phyloP scores from a whole-genome alignment of 352 stramenopile species.

The Phytophthora nicotianae region DNA sequence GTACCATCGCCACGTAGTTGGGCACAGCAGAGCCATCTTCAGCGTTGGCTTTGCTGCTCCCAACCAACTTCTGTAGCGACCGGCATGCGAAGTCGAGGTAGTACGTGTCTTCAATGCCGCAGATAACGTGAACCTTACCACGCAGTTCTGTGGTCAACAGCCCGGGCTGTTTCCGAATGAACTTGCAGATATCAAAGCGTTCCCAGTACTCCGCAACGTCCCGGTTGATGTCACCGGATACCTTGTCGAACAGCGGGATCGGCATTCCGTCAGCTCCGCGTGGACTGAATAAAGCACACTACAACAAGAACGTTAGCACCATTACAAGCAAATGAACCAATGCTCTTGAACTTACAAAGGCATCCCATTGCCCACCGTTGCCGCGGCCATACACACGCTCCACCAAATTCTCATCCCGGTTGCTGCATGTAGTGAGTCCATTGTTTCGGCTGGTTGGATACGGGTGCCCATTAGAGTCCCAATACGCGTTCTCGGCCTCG shows the following conservation, averaged over 20 bases:
- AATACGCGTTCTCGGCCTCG: slow-evolving; percentile 72
- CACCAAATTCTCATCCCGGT: slow-evolving; percentile 76
- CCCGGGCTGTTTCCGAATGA: slow-evolving; percentile 39
- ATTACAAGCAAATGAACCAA: not conserved
- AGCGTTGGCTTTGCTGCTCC: slow-evolving; percentile 23
- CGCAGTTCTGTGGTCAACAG: slow-evolving; percentile 49
- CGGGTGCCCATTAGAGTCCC: slow-evolving; percentile 58
- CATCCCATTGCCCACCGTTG: slow-evolving; percentile 82
- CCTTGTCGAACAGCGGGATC: slow-evolving; percentile 73
- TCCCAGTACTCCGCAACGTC: slow-evolving; percentile 63
- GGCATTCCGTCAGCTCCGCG: slow-evolving; percentile 57
- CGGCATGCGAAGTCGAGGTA: slow-evolving; percentile 75
- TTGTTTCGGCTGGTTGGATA: slow-evolving; percentile 67
- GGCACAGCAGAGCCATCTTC: slow-evolving; percentile 34
- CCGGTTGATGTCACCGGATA: slow-evolving; percentile 70
- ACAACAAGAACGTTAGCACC: slow-evolving; percentile 16
- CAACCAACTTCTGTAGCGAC: slow-evolving; percentile 59
- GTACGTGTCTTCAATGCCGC: slow-evolving; percentile 75
- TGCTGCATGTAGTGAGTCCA: slow-evolving; percentile 56
- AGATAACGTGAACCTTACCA: slow-evolving; percentile 78
- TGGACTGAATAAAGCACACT: slow-evolving; percentile 72
- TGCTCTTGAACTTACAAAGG: slow-evolving; percentile 58
- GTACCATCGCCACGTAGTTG: slow-evolving; percentile 74
- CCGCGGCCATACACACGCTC: slow-evolving; percentile 65
- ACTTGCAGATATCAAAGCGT: slow-evolving; percentile 71